Percentiles rank a stretch among this genome's conserved stretches.
Evolutionary conservation across 345 rosid species (phyloP).

Genomic region (Sonneratia caseolaris): DNA sequence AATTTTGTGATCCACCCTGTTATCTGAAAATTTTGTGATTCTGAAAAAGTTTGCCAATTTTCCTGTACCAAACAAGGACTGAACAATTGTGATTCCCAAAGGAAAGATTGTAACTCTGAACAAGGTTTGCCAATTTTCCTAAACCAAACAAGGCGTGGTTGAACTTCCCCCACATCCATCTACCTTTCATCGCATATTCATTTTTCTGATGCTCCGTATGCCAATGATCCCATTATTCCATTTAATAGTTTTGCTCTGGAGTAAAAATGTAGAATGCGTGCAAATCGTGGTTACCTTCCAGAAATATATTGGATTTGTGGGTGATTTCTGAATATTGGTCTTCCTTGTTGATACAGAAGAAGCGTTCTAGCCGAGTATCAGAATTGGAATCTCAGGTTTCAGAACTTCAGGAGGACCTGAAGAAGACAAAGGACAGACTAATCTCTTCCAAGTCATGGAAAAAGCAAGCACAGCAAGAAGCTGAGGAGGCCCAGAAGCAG

Average conservation of each 20-base stretch:
- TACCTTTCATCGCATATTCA: background rate
- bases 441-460: slow-evolving; percentile 53
- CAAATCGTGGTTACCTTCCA: background rate
- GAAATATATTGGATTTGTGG: background rate
- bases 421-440: slow-evolving; percentile 69
- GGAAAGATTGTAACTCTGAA: background rate
- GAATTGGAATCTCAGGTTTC: slow-evolving; percentile 67
- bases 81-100: background rate
- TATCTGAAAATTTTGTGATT: background rate
- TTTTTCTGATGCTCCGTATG: background rate
- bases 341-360: slow-evolving; percentile 46
- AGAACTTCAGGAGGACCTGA: slow-evolving; percentile 79
- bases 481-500: slow-evolving; percentile 66
- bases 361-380: slow-evolving; percentile 73
- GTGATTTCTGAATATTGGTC: background rate
- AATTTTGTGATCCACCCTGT: too few relatives aligned
- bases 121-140: background rate
- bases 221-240: background rate
- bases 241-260: background rate
- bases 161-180: background rate
- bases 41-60: background rate
- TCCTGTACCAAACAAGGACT: background rate
- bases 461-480: slow-evolving; percentile 65
- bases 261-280: too few relatives aligned
- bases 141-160: background rate